Evolutionary conservation across 768 basidiomycete species (phyloP), one percentile per base, ranked within the genome.

Genomic region (Daedaleopsis nitida): DNA sequence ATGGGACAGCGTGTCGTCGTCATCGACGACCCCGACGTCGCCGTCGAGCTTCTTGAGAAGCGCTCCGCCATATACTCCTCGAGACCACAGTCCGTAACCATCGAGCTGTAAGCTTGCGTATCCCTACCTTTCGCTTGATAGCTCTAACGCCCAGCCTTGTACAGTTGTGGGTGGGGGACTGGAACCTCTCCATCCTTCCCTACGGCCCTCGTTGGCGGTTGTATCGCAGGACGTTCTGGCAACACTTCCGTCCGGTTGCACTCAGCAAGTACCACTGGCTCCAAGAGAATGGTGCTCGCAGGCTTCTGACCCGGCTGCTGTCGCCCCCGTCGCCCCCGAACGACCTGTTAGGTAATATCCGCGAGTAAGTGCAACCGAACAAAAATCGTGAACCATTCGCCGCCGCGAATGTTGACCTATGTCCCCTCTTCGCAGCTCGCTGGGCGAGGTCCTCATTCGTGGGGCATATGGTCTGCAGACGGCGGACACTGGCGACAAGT

Each of bases 21-120:
- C 23, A 35, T 73, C 13, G 65, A 61, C 45, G 60, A 65, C 14
- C 38, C 35, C 8, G 34, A 53, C 24, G 63, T 64, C 5, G 65
- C 66, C 17, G 27, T 34, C 16, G 70, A 72, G 17, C 62, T 73
- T 19, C 57, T 73, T 9, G 69, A 72, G 24, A 72, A 68, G 47
- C 62, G 69, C 16, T 68, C 67, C 32, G 56, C 63, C 5, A 66
- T 65, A 1, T 68, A 69, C 49, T 71, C 70, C 0, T 75, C 74
- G 63, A 68, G 80, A 1, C 66, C 69, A 24, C 27, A 49, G 8
- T 42, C 38, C 12, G 34, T n/a, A 8, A 52, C 42, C 3, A 16
- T 34, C 10, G 21, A 52, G 3, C 12, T 56, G 60, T 61, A 27
- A 19, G 38, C 13, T 10, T 34, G 14, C 5, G 6, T 21, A 12